Conservation (phyloP, 768 basidiomycete species). For the Amylocystis lapponica region DNA sequence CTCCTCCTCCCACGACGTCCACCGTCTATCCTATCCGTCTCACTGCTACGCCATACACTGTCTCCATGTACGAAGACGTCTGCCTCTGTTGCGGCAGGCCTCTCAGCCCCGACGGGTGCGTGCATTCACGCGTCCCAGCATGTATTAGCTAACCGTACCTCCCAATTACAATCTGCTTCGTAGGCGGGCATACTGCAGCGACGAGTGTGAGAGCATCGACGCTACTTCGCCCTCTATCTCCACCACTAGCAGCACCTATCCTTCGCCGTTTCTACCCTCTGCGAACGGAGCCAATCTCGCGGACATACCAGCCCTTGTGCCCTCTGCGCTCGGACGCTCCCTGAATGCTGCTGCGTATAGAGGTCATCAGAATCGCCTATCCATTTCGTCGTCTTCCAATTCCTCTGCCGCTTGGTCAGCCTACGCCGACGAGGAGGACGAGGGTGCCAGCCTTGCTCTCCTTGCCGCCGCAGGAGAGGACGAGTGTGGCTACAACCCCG, state of each 20-base stretch:
- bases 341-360: slow-evolving; percentile 25
- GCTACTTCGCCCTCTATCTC: slow-evolving; percentile 63
- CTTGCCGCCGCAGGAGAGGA: no score
- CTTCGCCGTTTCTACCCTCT: slow-evolving; percentile 58
- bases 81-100: slow-evolving; percentile 70
- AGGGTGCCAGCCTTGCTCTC: slow-evolving; percentile 25
- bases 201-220: slow-evolving; percentile 59
- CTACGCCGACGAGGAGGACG: slow-evolving; percentile 56
- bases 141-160: no score
- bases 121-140: no score
- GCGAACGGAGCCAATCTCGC: slow-evolving; percentile 29
- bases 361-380: slow-evolving; percentile 40
- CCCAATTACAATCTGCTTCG: no score
- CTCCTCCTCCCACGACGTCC: background rate
- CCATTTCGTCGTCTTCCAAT: slow-evolving; percentile 56
- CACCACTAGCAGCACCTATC: slow-evolving; percentile 60
- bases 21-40: background rate
- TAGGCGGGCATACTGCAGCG: slow-evolving; percentile 67
- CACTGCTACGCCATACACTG: background rate
- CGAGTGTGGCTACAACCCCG: slow-evolving; percentile 30
- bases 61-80: slow-evolving; percentile 70
- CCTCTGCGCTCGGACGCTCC: slow-evolving; percentile 50
- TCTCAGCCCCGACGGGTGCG: slow-evolving; percentile 57
- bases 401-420: slow-evolving; percentile 66
- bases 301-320: slow-evolving; percentile 65